These are phyloP conservation scores for Penicillium subrubescens DNA, from an alignment of 495 filamentous ascomycete species.

Conservation along the genomic window DNA sequence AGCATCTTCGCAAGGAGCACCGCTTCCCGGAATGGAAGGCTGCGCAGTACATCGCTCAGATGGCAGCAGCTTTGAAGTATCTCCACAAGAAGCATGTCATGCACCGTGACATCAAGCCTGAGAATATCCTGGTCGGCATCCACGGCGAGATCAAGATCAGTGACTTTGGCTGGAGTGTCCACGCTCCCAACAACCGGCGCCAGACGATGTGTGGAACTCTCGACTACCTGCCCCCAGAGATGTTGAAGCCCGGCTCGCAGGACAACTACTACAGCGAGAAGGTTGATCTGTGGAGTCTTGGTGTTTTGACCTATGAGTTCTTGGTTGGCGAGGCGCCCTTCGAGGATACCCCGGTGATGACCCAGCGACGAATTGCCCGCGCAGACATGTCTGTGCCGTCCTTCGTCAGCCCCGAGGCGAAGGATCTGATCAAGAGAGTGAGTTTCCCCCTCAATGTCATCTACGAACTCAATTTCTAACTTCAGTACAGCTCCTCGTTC, in stretches of 20 bases:
- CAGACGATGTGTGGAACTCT: conserved; percentile 97
- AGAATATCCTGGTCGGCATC: conserved; percentile 96
- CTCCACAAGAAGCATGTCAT: conserved; percentile 98
- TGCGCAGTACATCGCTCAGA: conserved; percentile 96
- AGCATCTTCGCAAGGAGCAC: conserved; percentile 85
- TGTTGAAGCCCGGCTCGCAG: conserved; percentile 78
- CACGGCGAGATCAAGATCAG: conserved; percentile 99
- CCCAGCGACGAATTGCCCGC: conserved; percentile 82
- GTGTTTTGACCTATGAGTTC: conserved; percentile 96
- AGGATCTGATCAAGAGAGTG: conserved; percentile 89
- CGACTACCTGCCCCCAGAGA: conserved; percentile 97
- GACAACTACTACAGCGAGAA: conserved; percentile 92
- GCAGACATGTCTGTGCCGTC: conserved; percentile 91
- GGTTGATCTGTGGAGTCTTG: conserved; percentile 94
- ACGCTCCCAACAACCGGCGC: conserved; percentile 91
- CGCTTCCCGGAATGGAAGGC: conserved; percentile 96
- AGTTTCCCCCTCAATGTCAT: conserved; percentile 21
- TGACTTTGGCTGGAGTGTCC: conserved; percentile 98
- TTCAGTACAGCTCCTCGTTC: conserved; percentile 72
- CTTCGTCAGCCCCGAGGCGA: conserved; percentile 88
- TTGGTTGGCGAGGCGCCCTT: conserved; percentile 95
- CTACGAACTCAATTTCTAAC: conserved; percentile 15
- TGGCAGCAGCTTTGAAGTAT: conserved; percentile 90
- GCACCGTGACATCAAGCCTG: conserved; percentile 97
- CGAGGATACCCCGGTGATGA: conserved; percentile 94